A percentile compares a stretch with the other conserved stretches of the same genome.
These are phyloP conservation scores for Aspergillus affinis DNA, from an alignment of 495 filamentous ascomycete species.

Conservation along the genomic window DNA sequence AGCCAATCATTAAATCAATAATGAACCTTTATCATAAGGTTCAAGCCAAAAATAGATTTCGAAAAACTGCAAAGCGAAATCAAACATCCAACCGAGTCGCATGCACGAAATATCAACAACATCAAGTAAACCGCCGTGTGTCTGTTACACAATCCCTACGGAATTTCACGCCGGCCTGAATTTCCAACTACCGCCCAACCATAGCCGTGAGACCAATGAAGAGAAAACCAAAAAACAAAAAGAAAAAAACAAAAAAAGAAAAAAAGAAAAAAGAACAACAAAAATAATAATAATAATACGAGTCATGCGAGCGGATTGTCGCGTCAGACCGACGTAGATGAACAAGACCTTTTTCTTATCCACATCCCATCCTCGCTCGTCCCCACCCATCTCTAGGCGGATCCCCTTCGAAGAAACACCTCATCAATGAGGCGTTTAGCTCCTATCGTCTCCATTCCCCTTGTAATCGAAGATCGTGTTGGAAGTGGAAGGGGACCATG, in stretches of 20 bases:
- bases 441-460: slow-evolving; percentile 63
- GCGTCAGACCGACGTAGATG: background rate
- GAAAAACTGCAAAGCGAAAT: slow-evolving; percentile 15
- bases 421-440: slow-evolving; percentile 76
- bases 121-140: background rate
- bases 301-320: background rate
- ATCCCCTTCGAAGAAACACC: slow-evolving; percentile 63
- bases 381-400: slow-evolving; percentile 25
- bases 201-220: background rate
- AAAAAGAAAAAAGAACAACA: background rate
- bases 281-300: background rate
- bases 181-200: slow-evolving; percentile 6
- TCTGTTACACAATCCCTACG: background rate
- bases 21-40: background rate
- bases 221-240: slow-evolving; percentile 2
- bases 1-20: background rate
- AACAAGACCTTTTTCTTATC: background rate
- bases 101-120: slow-evolving; percentile 2
- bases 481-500: slow-evolving; percentile 53
- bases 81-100: slow-evolving; percentile 12
- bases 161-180: slow-evolving; percentile 1
- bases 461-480: slow-evolving; percentile 57
- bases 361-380: background rate
- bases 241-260: slow-evolving; percentile 2
- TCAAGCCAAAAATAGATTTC: slow-evolving; percentile 6